These are phyloP conservation scores for Lentinula aciculospora DNA, from an alignment of 768 basidiomycete genomes.

Conservation along the genomic window DNA sequence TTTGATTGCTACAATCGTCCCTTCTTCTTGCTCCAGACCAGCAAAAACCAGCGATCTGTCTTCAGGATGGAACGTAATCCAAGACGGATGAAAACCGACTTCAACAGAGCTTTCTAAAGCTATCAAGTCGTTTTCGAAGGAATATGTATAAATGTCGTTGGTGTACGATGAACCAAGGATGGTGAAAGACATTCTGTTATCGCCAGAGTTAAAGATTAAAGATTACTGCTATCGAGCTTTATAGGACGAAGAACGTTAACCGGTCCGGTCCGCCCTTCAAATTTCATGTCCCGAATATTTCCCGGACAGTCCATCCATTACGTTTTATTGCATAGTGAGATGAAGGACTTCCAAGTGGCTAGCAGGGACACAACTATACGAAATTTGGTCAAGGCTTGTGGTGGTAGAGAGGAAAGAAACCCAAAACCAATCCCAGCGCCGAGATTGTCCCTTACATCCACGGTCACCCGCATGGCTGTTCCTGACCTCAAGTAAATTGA, in stretches of 20 bases:
- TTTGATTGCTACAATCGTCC: slow-evolving; percentile 54
- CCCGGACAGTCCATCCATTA: not conserved
- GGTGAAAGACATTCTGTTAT: slow-evolving; percentile 5
- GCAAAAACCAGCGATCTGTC: slow-evolving; percentile 58
- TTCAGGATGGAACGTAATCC: slow-evolving; percentile 60
- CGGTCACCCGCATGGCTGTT: not conserved
- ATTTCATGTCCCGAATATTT: not conserved
- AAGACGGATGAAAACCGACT: slow-evolving; percentile 67
- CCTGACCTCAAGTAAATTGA: not conserved
- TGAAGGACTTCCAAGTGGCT: not conserved
- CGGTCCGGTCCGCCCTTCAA: not conserved
- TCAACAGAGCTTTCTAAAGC: slow-evolving; percentile 35
- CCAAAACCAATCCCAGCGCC: not conserved
- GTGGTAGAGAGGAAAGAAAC: not conserved
- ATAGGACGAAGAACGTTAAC: not conserved
- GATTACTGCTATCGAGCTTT: not conserved
- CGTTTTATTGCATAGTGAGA: not conserved
- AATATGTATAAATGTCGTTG: slow-evolving; percentile 53
- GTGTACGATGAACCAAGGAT: slow-evolving; percentile 68
- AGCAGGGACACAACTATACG: not conserved
- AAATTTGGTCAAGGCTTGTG: not conserved
- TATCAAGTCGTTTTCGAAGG: slow-evolving; percentile 55
- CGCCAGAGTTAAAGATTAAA: not conserved
- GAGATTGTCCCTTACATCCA: not conserved
- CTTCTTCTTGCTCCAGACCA: slow-evolving; percentile 63